phyloP scores from a whole-genome alignment of 2,329 filamentous ascomycete species.

The Fusarium drepaniforme region DNA sequence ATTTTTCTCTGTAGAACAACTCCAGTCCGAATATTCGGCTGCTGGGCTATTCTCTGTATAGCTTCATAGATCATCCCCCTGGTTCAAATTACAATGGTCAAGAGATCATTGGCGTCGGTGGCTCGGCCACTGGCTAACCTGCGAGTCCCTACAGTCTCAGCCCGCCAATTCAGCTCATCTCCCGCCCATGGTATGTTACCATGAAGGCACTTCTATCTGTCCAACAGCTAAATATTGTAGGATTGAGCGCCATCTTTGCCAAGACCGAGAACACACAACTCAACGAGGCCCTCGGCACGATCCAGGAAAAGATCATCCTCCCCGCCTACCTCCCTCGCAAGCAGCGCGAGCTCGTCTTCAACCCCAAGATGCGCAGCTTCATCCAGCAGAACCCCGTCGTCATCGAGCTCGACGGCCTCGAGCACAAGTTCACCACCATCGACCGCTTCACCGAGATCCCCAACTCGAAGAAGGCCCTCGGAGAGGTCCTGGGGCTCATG shows the following conservation, averaged over 20 bases:
- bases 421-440: conserved; percentile 63
- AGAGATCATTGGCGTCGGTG: conserved; percentile 42
- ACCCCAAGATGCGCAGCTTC: conserved; percentile 57
- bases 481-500: conserved; percentile 59
- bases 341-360: conserved; percentile 67
- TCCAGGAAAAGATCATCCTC: conserved; percentile 71
- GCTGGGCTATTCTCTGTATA: conserved; percentile 6
- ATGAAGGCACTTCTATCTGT: conserved; percentile 21
- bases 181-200: conserved; percentile 44
- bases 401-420: conserved; percentile 69
- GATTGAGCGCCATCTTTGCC: conserved; percentile 58
- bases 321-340: conserved; percentile 67
- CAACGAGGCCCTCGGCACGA: conserved; percentile 61
- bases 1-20: conserved; percentile 24
- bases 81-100: conserved; percentile 26
- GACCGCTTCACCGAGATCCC: conserved; percentile 58
- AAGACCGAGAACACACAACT: conserved; percentile 66
- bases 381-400: conserved; percentile 68
- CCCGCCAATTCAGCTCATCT: conserved; percentile 48
- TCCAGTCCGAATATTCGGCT: background rate
- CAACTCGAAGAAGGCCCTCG: conserved; percentile 54
- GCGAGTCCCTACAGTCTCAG: conserved; percentile 14
- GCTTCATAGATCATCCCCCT: conserved; percentile 12
- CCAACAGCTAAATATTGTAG: conserved; percentile 34
- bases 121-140: conserved; percentile 40